Base-by-base conservation (phyloP, 2,329 filamentous ascomycete species). In the Aciculosporium take region DNA sequence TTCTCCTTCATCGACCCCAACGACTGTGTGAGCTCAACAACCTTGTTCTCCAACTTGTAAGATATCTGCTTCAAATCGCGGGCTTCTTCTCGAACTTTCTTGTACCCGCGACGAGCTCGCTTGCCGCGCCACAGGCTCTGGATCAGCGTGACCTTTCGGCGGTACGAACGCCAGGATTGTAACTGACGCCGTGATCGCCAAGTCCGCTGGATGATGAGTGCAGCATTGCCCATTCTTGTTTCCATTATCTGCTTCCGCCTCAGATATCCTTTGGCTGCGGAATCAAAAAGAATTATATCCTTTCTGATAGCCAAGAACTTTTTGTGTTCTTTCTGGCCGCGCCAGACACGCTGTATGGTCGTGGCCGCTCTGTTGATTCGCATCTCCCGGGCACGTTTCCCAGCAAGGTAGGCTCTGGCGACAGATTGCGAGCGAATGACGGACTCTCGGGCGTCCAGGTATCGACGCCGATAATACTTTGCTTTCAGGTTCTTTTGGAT, bases 21-120 rank as follows among this genome's bases (percentile, higher is more conserved):
- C 38, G 82, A 85, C 62, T 98, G 91, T 1, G 91, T 98, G 55
- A 98, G 74, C 67, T 98, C 91, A 48, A 98, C 86, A 48, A 98
- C 91, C 77, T 98, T 98, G 74, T 98, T 96, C 63, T 98, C 91
- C 53, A 98, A 70, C 70, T 94, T 96, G 72, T 98, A 98, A 2
- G 91, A 96, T 52, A 98, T 98, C 64, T 96, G 89, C 72, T 96
- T 96, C 60, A 98, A 76, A 68, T 98, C 93, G 57, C 91, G 84
- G 49, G 91, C 91, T 64, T 98, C 91, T 63, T 95, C 88, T 51
- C 91, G 85, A 46, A 94, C 67, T 52, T 70, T 78, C 76, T 94
- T 96, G 72, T 98, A 98, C 37, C 76, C 79, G 50, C 72, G 76
- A 50, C 91, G 79, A 42, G 91, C 89, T 48, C 64, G 58, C 62